Base-by-base conservation (phyloP, 208 protist species). In the Crithidia brevicula region DNA sequence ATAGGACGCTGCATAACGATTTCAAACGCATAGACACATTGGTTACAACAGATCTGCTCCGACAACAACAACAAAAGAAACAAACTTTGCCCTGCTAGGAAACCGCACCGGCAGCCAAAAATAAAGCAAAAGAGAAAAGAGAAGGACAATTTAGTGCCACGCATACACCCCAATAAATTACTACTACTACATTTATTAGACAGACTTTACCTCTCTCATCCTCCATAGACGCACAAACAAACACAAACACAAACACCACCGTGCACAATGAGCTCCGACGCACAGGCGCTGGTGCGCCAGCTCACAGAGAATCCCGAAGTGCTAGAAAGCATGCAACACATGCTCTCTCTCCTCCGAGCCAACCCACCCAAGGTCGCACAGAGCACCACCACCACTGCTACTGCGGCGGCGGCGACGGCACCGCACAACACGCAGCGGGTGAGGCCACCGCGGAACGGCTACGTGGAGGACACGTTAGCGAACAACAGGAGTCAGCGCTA, bases 291-390 rank as follows among this genome's bases (percentile, higher is more conserved):
- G 36, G 67, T 93, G 40, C 87, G 87, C 63, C 84, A 93, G 65
- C 75, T 93, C 13, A 65, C 82, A 3, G 67, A 72, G 9, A 86
- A 93, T 50, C 87, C 87, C 23, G 74, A 93, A 47, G 78, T 89
- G 51, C 51, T 93, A 43, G 70, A 61, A 22, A 79, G 88, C 43
- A 72, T 93, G 61, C 87, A 93, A 65, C 74, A 65, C 56, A 56
- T 93, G 25, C 72, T 93, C 9, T 64, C 83, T 3, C 45, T 88
- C 22, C 53, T 92, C 31, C 64, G 66, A 25, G 53, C 45, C 16
- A 78, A 72, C 42, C 61, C 70, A 28, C 45, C 52, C 8, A 47
- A 30, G 23, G 4, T 46, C 2, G 4, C 10, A 30, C 46, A 40
- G 30, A 1, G 1, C 16, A 54, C 9, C 38, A 54, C 25, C 31